phyloP scores from a whole-genome alignment of 1,139 yeast genomes.

The Diutina mesorugosa region DNA sequence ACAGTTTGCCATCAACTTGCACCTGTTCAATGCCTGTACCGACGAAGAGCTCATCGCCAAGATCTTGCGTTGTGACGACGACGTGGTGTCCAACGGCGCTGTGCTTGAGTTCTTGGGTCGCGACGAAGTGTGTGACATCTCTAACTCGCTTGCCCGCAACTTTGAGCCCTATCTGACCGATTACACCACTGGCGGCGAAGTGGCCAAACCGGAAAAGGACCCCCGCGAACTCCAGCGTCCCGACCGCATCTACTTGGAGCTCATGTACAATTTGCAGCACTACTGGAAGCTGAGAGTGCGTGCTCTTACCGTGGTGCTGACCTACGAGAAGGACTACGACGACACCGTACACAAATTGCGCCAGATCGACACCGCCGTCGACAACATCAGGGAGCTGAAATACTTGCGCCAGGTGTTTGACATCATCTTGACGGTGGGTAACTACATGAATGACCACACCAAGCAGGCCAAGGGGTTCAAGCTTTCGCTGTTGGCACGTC shows the following conservation, averaged over 20 bases:
- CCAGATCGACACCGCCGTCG: conserved; percentile 52
- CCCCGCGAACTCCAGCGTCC: conserved; percentile 64
- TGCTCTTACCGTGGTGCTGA: conserved; percentile 46
- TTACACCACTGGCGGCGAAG: conserved; percentile 16
- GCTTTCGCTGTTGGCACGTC: conserved; percentile 58
- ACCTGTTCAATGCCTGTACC: conserved; percentile 37
- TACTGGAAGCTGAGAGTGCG: conserved; percentile 76
- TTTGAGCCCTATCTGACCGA: conserved; percentile 56
- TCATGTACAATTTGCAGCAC: conserved; percentile 62
- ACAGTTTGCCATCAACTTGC: conserved; percentile 69
- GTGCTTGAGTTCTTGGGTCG: conserved; percentile 61
- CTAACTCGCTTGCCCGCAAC: conserved; percentile 48
- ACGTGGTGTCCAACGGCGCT: conserved; percentile 41
- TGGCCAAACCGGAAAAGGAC: conserved; percentile 55
- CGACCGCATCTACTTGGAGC: conserved; percentile 60
- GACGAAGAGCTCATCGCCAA: conserved; percentile 46
- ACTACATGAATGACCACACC: conserved; percentile 69
- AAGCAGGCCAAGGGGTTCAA: conserved; percentile 77
- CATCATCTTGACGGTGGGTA: conserved; percentile 71
- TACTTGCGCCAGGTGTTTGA: conserved; percentile 57
- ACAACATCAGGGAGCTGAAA: conserved; percentile 42
- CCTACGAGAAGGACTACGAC: conserved; percentile 60
- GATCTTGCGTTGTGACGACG: conserved; percentile 51
- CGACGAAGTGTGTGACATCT: conserved; percentile 54
- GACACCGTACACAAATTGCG: conserved; percentile 51